Evolutionary conservation across 352 stramenopile species (phyloP).

Genomic region (Pelagophyceae sp.): DNA sequence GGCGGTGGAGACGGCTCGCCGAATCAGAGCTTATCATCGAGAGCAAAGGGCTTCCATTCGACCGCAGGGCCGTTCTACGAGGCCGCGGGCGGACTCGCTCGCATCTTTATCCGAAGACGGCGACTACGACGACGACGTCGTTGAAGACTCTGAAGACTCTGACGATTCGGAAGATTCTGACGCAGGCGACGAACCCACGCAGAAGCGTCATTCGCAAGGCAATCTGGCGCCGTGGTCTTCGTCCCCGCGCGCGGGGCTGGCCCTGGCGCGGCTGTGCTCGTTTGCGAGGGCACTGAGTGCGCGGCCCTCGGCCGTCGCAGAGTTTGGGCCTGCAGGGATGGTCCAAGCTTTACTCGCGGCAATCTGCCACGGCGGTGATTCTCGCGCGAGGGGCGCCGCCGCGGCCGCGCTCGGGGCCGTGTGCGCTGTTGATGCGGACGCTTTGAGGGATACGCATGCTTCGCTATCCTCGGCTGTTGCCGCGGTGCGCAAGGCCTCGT

Average conservation of each 20-base stretch:
- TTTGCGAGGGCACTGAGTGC: not conserved
- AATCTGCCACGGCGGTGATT: no score
- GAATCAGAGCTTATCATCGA: not conserved
- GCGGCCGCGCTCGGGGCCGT: not conserved
- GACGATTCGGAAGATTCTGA: not conserved
- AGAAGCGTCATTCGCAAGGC: no score
- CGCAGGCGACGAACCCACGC: conserved; percentile 9
- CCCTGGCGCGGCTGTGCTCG: not conserved
- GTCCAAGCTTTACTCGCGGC: no score
- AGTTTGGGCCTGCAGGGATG: no score
- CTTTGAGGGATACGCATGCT: not conserved
- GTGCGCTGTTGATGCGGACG: not conserved
- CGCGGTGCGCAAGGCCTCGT: not conserved
- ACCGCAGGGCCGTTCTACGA: no score
- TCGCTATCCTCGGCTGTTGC: not conserved
- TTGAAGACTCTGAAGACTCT: conserved; percentile 11
- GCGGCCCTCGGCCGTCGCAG: not conserved
- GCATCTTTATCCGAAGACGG: not conserved
- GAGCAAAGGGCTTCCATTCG: no score
- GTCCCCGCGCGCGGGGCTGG: not conserved
- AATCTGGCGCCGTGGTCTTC: no score
- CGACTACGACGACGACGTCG: conserved; percentile 21
- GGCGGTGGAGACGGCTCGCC: not conserved
- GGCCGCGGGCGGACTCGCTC: not conserved
- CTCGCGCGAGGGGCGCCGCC: not conserved